Percentiles rank a stretch among this genome's conserved stretches.
Evolutionary conservation across 768 basidiomycete genomes (phyloP).

Genomic region (Suillus plorans): DNA sequence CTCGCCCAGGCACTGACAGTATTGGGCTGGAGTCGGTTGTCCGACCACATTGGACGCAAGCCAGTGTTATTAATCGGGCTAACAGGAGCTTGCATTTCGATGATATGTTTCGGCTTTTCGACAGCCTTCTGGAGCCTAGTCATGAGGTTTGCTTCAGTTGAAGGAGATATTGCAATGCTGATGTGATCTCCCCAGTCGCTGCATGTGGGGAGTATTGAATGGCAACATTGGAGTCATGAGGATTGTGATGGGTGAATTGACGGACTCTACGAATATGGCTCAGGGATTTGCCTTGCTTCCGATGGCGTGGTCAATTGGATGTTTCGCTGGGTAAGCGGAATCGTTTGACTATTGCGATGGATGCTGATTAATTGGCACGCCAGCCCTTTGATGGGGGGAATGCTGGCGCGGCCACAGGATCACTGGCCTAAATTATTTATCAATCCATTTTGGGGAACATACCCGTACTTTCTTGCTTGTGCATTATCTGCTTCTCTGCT

Average conservation of each 20-base stretch:
- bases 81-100: slow-evolving; percentile 50
- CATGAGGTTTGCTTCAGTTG: slow-evolving; percentile 41
- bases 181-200: slow-evolving; percentile 39
- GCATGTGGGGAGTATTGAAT: slow-evolving; percentile 56
- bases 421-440: slow-evolving; percentile 50
- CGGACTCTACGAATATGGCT: slow-evolving; percentile 41
- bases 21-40: slow-evolving; percentile 64
- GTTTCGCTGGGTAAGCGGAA: slow-evolving; percentile 32
- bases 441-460: slow-evolving; percentile 34
- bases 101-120: slow-evolving; percentile 62
- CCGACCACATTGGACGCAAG: slow-evolving; percentile 59
- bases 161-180: slow-evolving; percentile 4
- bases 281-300: slow-evolving; percentile 29
- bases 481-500: slow-evolving; percentile 19
- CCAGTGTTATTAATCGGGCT: slow-evolving; percentile 59
- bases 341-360: neutral
- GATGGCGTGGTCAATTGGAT: slow-evolving; percentile 25
- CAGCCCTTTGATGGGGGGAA: slow-evolving; percentile 62
- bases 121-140: slow-evolving; percentile 53
- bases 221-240: slow-evolving; percentile 71
- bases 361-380: slow-evolving; percentile 30
- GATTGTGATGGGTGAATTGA: slow-evolving; percentile 64
- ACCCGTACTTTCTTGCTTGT: slow-evolving; percentile 41
- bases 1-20: slow-evolving; percentile 55
- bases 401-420: slow-evolving; percentile 55